Percentiles rank a stretch among this genome's conserved stretches.
phyloP scores from a whole-genome alignment of 176 grass and related monocot species.

The Pharus latifolius region DNA sequence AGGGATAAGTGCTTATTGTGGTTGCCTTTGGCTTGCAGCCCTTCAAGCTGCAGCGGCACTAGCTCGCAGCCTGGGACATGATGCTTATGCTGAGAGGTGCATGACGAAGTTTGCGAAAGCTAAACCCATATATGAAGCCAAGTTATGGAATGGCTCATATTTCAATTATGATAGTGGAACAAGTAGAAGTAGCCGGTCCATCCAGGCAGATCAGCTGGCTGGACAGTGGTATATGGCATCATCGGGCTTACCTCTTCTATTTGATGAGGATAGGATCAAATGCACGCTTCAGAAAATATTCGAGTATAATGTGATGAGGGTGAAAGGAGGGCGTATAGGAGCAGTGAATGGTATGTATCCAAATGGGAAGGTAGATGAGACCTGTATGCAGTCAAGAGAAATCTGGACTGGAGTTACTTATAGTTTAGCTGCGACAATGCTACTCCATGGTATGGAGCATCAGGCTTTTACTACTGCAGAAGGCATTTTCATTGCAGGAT shows the following conservation, averaged over 20 bases:
- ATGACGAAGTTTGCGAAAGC: constrained; percentile 81
- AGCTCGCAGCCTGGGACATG: constrained; percentile 64
- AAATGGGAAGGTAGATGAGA: constrained; percentile 89
- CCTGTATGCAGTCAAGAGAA: constrained; percentile 94
- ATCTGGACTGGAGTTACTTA: constrained; percentile 98
- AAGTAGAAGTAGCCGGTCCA: constrained; percentile 65
- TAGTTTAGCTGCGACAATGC: constrained; percentile 77
- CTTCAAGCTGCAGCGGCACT: constrained; percentile 82
- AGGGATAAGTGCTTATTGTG: constrained; percentile 83
- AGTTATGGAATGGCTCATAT: constrained; percentile 87
- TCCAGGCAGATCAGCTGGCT: constrained; percentile 89
- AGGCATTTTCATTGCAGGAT: constrained; percentile 76
- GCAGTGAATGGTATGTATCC: constrained; percentile 90
- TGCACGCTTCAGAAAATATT: constrained; percentile 83
- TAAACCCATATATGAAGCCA: constrained; percentile 65
- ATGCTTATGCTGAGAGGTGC: constrained; percentile 65
- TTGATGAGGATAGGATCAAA: constrained; percentile 75
- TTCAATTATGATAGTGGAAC: constrained; percentile 94
- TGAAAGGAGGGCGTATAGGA: constrained; percentile 87
- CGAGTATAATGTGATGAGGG: constrained; percentile 97
- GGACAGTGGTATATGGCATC: constrained; percentile 90
- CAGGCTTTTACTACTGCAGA: constrained; percentile 84
- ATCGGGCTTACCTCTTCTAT: constrained; percentile 63
- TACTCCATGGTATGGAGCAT: constrained; percentile 88
- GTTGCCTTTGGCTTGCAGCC: constrained; percentile 89